A percentile compares a stretch with the other conserved stretches of the same genome.
phyloP scores from a whole-genome alignment of 2,329 filamentous ascomycete genomes.

The Exophiala lecanii-corni region DNA sequence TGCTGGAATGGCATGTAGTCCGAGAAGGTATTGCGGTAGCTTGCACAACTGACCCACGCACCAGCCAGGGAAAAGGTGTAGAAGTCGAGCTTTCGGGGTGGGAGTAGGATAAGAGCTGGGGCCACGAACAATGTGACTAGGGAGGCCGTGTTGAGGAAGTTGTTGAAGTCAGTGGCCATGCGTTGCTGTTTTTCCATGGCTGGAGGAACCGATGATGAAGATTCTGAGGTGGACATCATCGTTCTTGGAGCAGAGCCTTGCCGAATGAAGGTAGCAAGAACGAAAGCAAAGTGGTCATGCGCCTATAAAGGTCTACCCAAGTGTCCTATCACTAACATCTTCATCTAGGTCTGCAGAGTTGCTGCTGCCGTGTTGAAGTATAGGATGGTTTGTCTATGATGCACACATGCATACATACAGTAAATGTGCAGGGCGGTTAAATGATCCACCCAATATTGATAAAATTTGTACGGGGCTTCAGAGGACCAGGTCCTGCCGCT shows the following conservation, averaged over 20 bases:
- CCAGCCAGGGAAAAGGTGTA: slow-evolving; percentile 53
- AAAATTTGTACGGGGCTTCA: too few species aligned
- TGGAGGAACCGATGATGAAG: background rate
- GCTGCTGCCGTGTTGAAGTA: too few species aligned
- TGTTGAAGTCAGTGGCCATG: slow-evolving; percentile 16
- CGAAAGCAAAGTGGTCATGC: too few species aligned
- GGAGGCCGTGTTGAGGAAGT: slow-evolving; percentile 39
- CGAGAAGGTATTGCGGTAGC: slow-evolving; percentile 43
- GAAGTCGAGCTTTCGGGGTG: slow-evolving; percentile 58
- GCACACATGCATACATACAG: too few species aligned
- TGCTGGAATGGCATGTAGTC: slow-evolving; percentile 28
- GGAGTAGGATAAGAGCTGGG: slow-evolving; percentile 52
- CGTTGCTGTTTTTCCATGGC: slow-evolving; percentile 6
- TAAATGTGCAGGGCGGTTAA: too few species aligned
- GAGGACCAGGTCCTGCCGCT: background rate
- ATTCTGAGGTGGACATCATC: background rate
- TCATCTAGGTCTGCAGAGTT: too few species aligned
- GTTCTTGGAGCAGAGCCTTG: background rate
- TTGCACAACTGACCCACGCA: slow-evolving; percentile 46
- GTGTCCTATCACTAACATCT: too few species aligned
- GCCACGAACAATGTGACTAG: slow-evolving; percentile 48
- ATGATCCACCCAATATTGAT: too few species aligned
- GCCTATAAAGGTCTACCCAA: too few species aligned
- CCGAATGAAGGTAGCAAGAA: too few species aligned
- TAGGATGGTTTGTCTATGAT: too few species aligned